Conservation (phyloP, 23 red algal genomes). For the Gracilaria gracilis region DNA sequence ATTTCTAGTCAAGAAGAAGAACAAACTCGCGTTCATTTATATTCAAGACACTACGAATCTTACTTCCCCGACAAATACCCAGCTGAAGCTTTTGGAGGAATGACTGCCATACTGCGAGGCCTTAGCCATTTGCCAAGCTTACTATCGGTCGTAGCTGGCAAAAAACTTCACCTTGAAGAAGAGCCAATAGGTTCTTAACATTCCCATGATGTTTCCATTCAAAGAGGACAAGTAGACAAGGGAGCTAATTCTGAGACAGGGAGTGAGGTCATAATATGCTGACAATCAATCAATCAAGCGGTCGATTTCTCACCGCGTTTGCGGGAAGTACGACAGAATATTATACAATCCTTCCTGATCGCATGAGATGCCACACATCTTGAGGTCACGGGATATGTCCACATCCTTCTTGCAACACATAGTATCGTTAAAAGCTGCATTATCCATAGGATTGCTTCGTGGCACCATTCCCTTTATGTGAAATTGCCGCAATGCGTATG, state of each 20-base stretch:
- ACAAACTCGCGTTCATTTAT: slow-evolving; percentile 38
- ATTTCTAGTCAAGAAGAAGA: neutral
- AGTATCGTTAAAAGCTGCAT: slow-evolving; percentile 44
- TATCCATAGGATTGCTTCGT: slow-evolving; percentile 54
- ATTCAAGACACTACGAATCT: slow-evolving; percentile 8
- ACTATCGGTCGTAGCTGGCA: neutral
- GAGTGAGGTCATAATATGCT: neutral
- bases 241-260: neutral
- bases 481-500: slow-evolving; percentile 40
- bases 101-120: slow-evolving; percentile 8
- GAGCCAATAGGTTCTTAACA: slow-evolving; percentile 22
- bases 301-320: slow-evolving; percentile 10
- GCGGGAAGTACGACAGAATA: slow-evolving; percentile 49
- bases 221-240: neutral
- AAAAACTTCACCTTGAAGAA: neutral
- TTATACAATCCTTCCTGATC: slow-evolving; percentile 48
- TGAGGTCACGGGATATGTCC: slow-evolving; percentile 24
- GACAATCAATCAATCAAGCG: neutral
- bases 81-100: slow-evolving; percentile 2
- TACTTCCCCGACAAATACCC: slow-evolving; percentile 21
- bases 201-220: neutral
- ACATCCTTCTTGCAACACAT: slow-evolving; percentile 44
- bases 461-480: slow-evolving; percentile 43
- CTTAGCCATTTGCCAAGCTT: neutral
- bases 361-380: slow-evolving; percentile 22